Evolutionary conservation across 345 rosid species (phyloP).

Genomic region (Viola odorata): DNA sequence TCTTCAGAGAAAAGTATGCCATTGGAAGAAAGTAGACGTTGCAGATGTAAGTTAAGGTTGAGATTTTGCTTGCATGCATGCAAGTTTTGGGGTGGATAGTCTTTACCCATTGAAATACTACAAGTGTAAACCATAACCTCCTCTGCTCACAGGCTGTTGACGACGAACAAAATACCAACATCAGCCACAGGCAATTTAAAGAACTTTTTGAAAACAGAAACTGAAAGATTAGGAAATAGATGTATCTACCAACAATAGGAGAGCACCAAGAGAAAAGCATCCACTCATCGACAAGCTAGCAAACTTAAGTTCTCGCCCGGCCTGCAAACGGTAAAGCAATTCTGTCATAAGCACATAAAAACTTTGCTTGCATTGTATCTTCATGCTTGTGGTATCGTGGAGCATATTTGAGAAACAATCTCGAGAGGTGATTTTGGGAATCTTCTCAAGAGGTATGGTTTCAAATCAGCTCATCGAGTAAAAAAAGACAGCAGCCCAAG

Average conservation of each 20-base stretch:
- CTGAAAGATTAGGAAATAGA: not conserved
- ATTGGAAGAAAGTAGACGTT: conserved; percentile 49
- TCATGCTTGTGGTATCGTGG: not conserved
- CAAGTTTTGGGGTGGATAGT: not conserved
- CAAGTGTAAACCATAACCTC: conserved; percentile 53
- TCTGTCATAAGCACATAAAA: not conserved
- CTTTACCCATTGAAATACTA: conserved; percentile 79
- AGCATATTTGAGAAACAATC: not conserved
- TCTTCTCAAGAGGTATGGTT: not conserved
- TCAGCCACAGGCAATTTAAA: not conserved
- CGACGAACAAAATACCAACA: conserved; percentile 1
- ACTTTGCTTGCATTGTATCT: not conserved
- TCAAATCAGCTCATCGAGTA: not conserved
- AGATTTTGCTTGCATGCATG: not conserved
- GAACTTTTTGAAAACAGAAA: not conserved
- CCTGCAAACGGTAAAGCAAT: conserved; percentile 32
- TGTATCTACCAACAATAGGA: conserved; percentile 48
- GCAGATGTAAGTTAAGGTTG: not conserved
- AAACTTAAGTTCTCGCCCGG: conserved; percentile 74
- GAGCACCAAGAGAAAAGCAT: conserved; percentile 53
- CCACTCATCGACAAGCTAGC: conserved; percentile 63
- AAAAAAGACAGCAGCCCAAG: not conserved
- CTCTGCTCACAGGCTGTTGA: conserved; percentile 45
- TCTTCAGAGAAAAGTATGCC: conserved; percentile 53
- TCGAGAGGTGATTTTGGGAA: not conserved